A percentile compares a stretch with the other conserved stretches of the same genome.
Conservation (phyloP, 2,329 filamentous ascomycete species). For the Diplodia scrobiculata region DNA sequence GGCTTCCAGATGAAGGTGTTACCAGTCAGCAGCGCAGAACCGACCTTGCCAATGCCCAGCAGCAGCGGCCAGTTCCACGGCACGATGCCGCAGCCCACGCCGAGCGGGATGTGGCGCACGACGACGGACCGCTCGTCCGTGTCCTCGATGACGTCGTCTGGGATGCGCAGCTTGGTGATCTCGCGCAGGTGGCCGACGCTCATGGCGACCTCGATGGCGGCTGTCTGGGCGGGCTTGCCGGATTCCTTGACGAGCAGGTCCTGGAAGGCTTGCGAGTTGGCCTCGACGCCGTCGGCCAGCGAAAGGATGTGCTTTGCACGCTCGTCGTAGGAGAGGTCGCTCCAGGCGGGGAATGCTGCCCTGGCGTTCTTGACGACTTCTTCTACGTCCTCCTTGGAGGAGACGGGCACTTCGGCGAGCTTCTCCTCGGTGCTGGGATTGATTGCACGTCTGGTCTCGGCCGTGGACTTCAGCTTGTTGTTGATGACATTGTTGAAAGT, state of each 20-base stretch:
- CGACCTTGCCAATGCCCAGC: slow-evolving; percentile 57
- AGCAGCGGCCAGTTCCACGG: slow-evolving; percentile 56
- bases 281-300: slow-evolving; percentile 35
- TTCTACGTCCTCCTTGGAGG: slow-evolving; percentile 53
- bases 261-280: slow-evolving; percentile 33
- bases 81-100: slow-evolving; percentile 48
- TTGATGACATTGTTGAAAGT: slow-evolving; percentile 51
- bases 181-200: slow-evolving; percentile 39
- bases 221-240: slow-evolving; percentile 35
- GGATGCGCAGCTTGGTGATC: slow-evolving; percentile 40
- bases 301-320: slow-evolving; percentile 32
- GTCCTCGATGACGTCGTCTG: slow-evolving; percentile 47
- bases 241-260: slow-evolving; percentile 35
- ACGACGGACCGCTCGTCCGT: slow-evolving; percentile 53
- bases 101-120: slow-evolving; percentile 52
- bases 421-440: slow-evolving; percentile 54
- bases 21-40: slow-evolving; percentile 59
- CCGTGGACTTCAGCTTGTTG: slow-evolving; percentile 48
- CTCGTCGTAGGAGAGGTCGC: slow-evolving; percentile 33
- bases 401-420: slow-evolving; percentile 53
- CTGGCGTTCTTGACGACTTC: slow-evolving; percentile 50
- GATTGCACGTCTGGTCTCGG: slow-evolving; percentile 50
- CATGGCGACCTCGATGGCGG: slow-evolving; percentile 32
- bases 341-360: slow-evolving; percentile 51
- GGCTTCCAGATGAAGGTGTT: slow-evolving; percentile 61